Evolutionary conservation across 805 yeast species (phyloP), one percentile per base, ranked within the genome.

Genomic region (Kockiozyma suomiensis): DNA sequence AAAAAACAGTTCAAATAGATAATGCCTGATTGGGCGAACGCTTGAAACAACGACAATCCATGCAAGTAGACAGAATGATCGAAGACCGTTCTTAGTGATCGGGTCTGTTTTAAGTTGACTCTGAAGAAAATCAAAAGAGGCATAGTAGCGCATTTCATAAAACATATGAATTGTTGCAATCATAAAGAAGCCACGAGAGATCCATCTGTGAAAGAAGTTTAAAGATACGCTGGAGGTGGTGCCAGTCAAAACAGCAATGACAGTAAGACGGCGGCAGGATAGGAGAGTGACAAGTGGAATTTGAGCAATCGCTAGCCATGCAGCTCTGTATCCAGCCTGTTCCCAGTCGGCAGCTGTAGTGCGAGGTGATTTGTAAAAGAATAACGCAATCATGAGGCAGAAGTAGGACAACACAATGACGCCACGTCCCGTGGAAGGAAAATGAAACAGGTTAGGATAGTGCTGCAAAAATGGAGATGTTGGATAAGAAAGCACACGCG

Each of bases 21-120:
- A 55, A 32, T 51, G 46, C 13, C 72, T 61, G 19, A 69, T 28
- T 1, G 70, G 62, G 58, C 78, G 74, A 51, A 76, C 73, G 49
- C 67, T 56, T 3, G 70, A 56, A n/a, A 57, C 26, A 4, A 69
- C 30, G 26, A 69, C 64, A 30, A 68, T 66, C 68, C 66, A 66
- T 15, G 63, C 61, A 5, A 69, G 49, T 7, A 69, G 41, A 28
- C 59, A 52, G 56, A 64, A 69, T 12, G 73, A 61, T 2, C 65
- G 68, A 8, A 70, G 33, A 2, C 72, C 72, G 26, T 56, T 37
- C 21, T 59, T 46, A 30, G 63, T 60, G 15, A 68, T 54, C 12
- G 50, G 52, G 26, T 69, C 58, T 4, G 57, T 62, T 15, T 52
- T 25, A 26, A 69, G 53, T 35, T 55, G 59, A 33, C 42, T n/a